Evolutionary conservation across 306 rosid genomes (phyloP).

Genomic region (Pyrus pyrifolia): DNA sequence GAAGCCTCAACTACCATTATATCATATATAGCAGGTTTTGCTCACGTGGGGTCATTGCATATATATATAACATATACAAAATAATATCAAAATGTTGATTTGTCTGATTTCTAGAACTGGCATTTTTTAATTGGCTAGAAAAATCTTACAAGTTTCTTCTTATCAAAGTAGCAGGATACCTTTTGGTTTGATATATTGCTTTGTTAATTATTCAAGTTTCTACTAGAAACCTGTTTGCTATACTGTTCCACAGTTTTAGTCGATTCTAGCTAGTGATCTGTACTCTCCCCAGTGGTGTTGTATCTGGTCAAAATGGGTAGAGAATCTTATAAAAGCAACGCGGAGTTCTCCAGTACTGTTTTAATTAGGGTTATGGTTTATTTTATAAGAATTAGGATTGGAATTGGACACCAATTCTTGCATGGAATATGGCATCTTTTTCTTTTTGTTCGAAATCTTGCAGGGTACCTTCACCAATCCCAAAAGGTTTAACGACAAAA

Average conservation of each 20-base stretch:
- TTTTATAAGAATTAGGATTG: neutral
- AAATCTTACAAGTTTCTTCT: neutral
- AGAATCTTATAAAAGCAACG: neutral
- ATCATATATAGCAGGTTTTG: no score
- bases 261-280: neutral
- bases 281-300: neutral
- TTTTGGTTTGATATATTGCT: neutral
- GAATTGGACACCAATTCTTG: neutral
- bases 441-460: neutral
- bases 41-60: no score
- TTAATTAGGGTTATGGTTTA: neutral
- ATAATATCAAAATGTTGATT: neutral
- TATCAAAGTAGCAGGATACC: neutral
- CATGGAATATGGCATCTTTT: neutral
- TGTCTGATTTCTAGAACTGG: neutral
- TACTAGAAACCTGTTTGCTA: neutral
- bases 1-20: no score
- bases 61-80: no score
- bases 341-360: neutral
- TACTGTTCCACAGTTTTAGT: neutral
- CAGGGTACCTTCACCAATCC: neutral
- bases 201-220: neutral
- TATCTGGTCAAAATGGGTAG: neutral
- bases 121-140: neutral
- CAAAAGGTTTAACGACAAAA: neutral